A percentile compares a stretch with the other conserved stretches of the same genome.
phyloP scores from a whole-genome alignment of 495 filamentous ascomycete species.

The Neurospora sublineolata region DNA sequence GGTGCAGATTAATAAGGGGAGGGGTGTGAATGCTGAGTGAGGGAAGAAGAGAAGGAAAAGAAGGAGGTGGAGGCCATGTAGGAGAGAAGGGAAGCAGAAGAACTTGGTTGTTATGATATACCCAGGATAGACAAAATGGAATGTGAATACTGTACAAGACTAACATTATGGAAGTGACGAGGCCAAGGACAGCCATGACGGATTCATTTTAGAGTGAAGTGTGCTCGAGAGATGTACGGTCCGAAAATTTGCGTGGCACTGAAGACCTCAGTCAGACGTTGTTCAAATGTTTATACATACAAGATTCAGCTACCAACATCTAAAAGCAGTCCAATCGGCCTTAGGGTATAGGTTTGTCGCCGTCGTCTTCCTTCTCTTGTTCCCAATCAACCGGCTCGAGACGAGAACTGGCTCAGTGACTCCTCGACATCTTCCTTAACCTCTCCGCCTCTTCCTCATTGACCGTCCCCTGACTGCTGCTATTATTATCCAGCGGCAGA shows the following conservation, averaged over 20 bases:
- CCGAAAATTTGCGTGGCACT: background rate
- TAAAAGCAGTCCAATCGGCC: background rate
- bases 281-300: background rate
- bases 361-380: background rate
- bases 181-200: background rate
- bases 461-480: background rate
- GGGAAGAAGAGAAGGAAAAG: background rate
- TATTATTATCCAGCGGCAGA: background rate
- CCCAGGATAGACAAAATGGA: conserved; percentile 3
- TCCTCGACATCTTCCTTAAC: background rate
- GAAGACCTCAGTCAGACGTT: background rate
- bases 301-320: background rate
- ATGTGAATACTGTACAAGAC: background rate
- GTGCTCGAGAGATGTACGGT: background rate
- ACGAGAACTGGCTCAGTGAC: background rate
- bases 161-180: background rate
- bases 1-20: conserved; percentile 77
- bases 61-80: background rate
- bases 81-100: background rate
- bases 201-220: background rate
- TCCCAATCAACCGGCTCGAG: background rate
- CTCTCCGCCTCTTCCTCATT: background rate
- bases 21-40: conserved; percentile 18
- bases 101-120: conserved; percentile 5
- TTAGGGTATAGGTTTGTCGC: background rate